These are phyloP conservation scores for Domatiomyces catenatus DNA, from an alignment of 2,329 filamentous ascomycete species.

Conservation along the genomic window DNA sequence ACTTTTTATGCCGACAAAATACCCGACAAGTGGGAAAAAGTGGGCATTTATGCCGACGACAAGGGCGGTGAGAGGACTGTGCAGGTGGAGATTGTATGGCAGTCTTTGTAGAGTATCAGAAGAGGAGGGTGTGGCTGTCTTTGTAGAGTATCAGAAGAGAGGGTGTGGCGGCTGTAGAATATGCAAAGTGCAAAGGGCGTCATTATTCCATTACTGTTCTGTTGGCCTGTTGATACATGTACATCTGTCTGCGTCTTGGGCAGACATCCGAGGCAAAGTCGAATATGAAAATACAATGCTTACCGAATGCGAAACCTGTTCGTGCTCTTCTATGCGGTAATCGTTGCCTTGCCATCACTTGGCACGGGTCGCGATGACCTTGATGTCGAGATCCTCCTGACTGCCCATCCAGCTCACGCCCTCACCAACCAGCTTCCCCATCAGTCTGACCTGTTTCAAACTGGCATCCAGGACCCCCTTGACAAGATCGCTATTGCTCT, in stretches of 20 bases:
- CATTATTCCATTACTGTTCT: neutral
- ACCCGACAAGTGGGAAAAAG: slow-evolving; percentile 12
- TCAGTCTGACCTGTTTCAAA: slow-evolving; percentile 13
- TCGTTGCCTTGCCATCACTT: too few relatives aligned
- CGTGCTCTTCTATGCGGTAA: too few relatives aligned
- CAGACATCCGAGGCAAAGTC: neutral
- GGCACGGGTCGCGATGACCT: neutral
- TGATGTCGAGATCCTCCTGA: slow-evolving; percentile 6
- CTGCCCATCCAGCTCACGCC: slow-evolving; percentile 9
- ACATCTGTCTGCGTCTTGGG: neutral
- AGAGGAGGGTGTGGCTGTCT: slow-evolving; percentile 8
- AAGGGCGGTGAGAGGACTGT: slow-evolving; percentile 10
- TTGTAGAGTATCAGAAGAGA: slow-evolving; percentile 1
- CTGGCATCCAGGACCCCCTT: slow-evolving; percentile 12
- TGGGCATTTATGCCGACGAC: slow-evolving; percentile 11
- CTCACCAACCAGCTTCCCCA: slow-evolving; percentile 10
- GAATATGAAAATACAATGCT: neutral
- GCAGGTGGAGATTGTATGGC: slow-evolving; percentile 14
- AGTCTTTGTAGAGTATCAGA: slow-evolving; percentile 3
- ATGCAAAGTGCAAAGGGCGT: too few relatives aligned
- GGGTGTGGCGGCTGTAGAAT: neutral
- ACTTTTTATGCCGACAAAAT: slow-evolving; percentile 11
- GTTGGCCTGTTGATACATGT: neutral
- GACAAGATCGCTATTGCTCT: slow-evolving; percentile 11
- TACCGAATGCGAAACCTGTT: neutral